These are phyloP conservation scores for Zygosaccharomyces bailii DNA, from an alignment of 805 yeast genomes.

Conservation along the genomic window DNA sequence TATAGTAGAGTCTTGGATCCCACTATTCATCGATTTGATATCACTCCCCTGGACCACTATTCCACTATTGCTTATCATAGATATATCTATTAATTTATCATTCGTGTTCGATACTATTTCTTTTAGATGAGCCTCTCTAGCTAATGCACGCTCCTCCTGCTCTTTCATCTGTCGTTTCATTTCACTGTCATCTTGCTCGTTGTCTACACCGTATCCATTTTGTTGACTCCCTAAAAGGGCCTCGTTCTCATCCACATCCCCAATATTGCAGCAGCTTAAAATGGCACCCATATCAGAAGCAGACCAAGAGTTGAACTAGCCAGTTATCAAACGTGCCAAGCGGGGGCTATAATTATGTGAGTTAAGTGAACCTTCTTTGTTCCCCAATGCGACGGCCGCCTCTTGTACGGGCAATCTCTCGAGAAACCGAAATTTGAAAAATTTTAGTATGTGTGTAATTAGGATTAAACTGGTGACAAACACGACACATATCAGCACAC, in stretches of 20 bases:
- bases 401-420: not conserved
- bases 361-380: no score
- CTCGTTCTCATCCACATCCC: slow-evolving; percentile 24
- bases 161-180: slow-evolving; percentile 25
- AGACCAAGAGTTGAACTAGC: not conserved
- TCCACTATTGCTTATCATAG: slow-evolving; percentile 37
- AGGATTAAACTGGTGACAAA: no score
- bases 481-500: not conserved
- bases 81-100: slow-evolving; percentile 36
- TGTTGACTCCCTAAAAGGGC: slow-evolving; percentile 29
- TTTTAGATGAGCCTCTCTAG: slow-evolving; percentile 30
- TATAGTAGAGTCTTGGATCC: slow-evolving; percentile 28
- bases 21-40: slow-evolving; percentile 9
- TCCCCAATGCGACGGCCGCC: not conserved
- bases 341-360: no score
- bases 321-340: no score
- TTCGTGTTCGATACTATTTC: slow-evolving; percentile 35
- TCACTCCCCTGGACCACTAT: slow-evolving; percentile 30
- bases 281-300: slow-evolving; percentile 33
- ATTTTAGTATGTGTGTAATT: no score
- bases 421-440: not conserved
- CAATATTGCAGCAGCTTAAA: slow-evolving; percentile 29
- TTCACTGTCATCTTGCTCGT: slow-evolving; percentile 20
- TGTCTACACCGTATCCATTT: slow-evolving; percentile 25
- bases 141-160: slow-evolving; percentile 26